Base-by-base conservation (phyloP, 2,329 filamentous ascomycete genomes). In the Pseudomassariella vexata region DNA sequence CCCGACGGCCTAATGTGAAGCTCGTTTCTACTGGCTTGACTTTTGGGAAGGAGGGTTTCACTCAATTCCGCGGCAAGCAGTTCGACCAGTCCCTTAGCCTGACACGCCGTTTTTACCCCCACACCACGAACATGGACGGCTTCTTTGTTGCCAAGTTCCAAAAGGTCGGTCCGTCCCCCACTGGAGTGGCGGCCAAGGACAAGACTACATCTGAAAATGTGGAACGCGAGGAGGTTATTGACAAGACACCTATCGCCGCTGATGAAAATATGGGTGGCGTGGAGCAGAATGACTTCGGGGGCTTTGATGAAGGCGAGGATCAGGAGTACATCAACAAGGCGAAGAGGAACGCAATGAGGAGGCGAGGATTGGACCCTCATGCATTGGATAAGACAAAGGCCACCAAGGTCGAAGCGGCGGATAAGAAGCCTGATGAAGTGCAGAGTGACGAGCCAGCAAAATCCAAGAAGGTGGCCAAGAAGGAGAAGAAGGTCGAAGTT, bases 121-220 rank as follows among this genome's bases (percentile, higher is more conserved):
- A 95, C 57, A 76, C 83, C 14, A 87, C 92, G 67, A 95, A 95
- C 63, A 88, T 98, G 20, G 92, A 96, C 57, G 92, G 92, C 43
- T 98, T 98, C 79, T 98, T 88, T 57, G 92, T 98, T 40, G 86
- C 88, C 52, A 98, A 98, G 62, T 84, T 98, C 64, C 89, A 94
- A 63, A 98, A 98, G 73, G 77, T 77, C 11, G 90, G 79, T 0
- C 83, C 86, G 3, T 85, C 84, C 24, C 81, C 85, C 2, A 63
- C 70, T 35, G 30, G 24, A 24, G 19, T 9, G 10, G 40, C 40
- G 28, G 38, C 35, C 33, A 51, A 48, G 34, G 35, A 44, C 12
- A 46, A 45, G 26, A 34, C 37, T 15, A 29, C 38, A 17, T 35
- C 43, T 10, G 50, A 45, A n/a, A 45, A 45, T 9, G 39, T 38